Evolutionary conservation across 179 eudicot species (phyloP).

Genomic region (Gypsophila paniculata): DNA sequence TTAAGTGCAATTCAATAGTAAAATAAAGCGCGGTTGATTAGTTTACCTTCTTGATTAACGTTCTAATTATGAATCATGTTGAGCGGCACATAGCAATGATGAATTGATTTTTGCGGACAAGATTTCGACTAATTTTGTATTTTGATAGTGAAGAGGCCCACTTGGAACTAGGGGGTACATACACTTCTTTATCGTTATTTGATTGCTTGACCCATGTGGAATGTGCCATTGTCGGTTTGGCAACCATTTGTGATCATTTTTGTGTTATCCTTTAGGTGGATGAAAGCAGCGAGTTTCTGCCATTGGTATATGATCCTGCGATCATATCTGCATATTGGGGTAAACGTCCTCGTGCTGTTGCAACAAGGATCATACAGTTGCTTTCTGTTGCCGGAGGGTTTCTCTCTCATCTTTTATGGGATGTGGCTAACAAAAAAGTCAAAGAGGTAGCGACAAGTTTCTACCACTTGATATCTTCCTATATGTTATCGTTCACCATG

Average conservation of each 20-base stretch:
- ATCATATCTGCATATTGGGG: conserved; percentile 91
- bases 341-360: conserved; percentile 89
- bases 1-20: no score
- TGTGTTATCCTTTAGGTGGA: conserved; percentile 48
- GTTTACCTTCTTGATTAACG: no score
- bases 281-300: conserved; percentile 85
- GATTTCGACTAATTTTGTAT: neutral
- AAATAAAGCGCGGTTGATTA: no score
- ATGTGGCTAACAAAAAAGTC: conserved; percentile 79
- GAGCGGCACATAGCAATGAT: neutral
- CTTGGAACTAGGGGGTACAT: neutral
- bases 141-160: neutral
- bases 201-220: neutral
- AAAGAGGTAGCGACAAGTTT: conserved; percentile 58
- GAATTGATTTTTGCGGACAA: neutral
- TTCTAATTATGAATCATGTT: neutral
- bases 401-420: conserved; percentile 74
- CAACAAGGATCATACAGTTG: conserved; percentile 75
- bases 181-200: neutral
- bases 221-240: neutral
- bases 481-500: neutral
- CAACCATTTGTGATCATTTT: neutral
- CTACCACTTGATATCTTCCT: neutral
- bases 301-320: conserved; percentile 80
- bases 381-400: conserved; percentile 95